These are phyloP conservation scores for Hemerocallis citrina DNA, from an alignment of 106 monocot species.

Conservation along the genomic window DNA sequence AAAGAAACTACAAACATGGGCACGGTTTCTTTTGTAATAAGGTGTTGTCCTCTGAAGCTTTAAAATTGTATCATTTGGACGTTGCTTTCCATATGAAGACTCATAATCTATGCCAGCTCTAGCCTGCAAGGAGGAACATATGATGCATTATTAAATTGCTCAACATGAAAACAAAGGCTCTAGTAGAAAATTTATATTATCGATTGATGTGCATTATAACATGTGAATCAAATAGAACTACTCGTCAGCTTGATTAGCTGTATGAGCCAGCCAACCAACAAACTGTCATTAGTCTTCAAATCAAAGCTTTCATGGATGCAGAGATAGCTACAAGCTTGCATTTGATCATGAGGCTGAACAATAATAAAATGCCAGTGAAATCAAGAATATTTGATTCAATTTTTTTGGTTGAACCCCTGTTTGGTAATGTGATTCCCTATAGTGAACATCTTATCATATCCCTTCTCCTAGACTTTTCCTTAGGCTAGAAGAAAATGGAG, in stretches of 20 bases:
- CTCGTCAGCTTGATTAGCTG: neutral
- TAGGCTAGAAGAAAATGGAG: too few relatives aligned
- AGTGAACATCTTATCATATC: too few relatives aligned
- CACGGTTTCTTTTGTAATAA: conserved; percentile 91
- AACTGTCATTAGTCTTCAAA: neutral
- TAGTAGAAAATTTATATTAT: neutral
- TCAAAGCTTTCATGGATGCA: neutral
- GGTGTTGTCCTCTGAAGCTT: conserved; percentile 98
- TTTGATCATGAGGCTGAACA: too few relatives aligned
- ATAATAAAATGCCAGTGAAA: too few relatives aligned
- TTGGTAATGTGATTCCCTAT: too few relatives aligned
- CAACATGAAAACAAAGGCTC: neutral
- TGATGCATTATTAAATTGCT: neutral
- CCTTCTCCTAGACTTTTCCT: too few relatives aligned
- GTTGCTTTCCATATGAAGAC: conserved; percentile 82
- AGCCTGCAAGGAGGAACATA: conserved; percentile 30
- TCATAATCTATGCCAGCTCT: conserved; percentile 98
- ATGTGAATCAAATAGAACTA: neutral
- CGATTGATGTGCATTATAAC: neutral
- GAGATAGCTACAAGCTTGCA: too few relatives aligned
- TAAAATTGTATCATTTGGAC: conserved; percentile 88
- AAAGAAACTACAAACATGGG: conserved; percentile 95
- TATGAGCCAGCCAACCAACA: neutral
- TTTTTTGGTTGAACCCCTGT: too few relatives aligned
- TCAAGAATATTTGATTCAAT: too few relatives aligned